Percentiles rank a stretch among this genome's conserved stretches.
These are phyloP conservation scores for Lasiodiplodia sp. DNA, from an alignment of 2,329 filamentous ascomycete genomes.

Conservation along the genomic window DNA sequence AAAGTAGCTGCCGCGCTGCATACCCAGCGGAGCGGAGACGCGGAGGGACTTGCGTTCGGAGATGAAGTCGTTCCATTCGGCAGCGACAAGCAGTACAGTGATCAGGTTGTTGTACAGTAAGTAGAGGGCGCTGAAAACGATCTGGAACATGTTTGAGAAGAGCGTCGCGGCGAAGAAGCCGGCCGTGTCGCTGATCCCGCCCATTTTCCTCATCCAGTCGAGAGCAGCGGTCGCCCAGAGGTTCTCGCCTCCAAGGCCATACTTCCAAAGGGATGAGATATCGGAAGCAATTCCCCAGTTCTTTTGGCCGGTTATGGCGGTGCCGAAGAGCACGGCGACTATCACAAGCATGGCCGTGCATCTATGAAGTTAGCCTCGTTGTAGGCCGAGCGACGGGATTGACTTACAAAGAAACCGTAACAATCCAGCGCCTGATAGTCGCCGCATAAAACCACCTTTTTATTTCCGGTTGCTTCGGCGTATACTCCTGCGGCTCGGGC, in stretches of 20 bases:
- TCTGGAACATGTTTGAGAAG: conserved; percentile 22
- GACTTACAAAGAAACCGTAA: background rate
- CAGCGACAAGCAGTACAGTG: conserved; percentile 55
- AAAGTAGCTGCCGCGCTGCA: conserved; percentile 51
- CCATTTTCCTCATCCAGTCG: background rate
- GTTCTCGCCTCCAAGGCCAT: background rate
- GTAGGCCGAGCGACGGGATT: too few species aligned
- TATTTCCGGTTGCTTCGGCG: background rate
- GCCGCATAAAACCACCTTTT: background rate
- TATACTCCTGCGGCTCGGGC: too few species aligned
- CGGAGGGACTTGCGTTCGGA: conserved; percentile 43
- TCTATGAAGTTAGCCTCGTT: too few species aligned
- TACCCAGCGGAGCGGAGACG: conserved; percentile 45
- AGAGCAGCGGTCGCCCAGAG: background rate
- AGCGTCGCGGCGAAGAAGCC: background rate
- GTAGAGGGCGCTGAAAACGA: conserved; percentile 56
- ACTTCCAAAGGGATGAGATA: background rate
- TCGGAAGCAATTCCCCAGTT: background rate
- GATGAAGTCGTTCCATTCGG: conserved; percentile 56
- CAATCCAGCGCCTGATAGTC: too few species aligned
- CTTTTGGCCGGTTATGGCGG: background rate
- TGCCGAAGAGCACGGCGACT: background rate
- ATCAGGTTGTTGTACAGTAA: conserved; percentile 55
- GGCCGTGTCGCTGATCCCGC: background rate
- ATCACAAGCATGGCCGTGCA: background rate